Conservation (phyloP, 2,329 filamentous ascomycete genomes). For the Waltergamsia citrina region DNA sequence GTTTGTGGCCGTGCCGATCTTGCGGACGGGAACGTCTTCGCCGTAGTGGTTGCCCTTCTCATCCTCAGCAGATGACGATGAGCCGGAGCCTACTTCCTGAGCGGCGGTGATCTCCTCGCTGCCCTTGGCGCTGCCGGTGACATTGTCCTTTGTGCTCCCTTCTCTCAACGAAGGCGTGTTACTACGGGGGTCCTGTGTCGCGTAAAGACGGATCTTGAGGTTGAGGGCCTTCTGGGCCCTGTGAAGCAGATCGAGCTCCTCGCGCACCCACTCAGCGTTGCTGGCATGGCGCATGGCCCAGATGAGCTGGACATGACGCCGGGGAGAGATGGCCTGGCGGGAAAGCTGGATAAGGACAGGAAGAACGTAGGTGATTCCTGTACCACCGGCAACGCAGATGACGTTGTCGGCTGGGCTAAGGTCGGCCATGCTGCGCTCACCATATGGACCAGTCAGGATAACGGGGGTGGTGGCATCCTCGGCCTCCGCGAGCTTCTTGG, state of each 20-base stretch:
- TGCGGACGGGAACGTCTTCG: conserved; percentile 16
- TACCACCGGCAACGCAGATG: conserved; percentile 28
- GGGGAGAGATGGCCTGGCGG: conserved; percentile 30
- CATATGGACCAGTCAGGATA: conserved; percentile 56
- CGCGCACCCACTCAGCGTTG: conserved; percentile 48
- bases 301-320: conserved; percentile 47
- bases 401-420: conserved; percentile 29
- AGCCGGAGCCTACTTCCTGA: conserved; percentile 12
- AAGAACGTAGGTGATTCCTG: conserved; percentile 28
- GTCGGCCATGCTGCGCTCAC: conserved; percentile 34
- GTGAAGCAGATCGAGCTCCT: conserved; percentile 43
- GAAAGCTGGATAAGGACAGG: conserved; percentile 23
- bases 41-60: conserved; percentile 4
- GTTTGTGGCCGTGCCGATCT: conserved; percentile 15
- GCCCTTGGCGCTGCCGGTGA: conserved; percentile 12
- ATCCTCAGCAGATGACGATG: conserved; percentile 12
- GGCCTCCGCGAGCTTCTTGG: conserved; percentile 20
- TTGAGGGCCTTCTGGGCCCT: conserved; percentile 23
- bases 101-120: conserved; percentile 5
- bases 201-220: conserved; percentile 46
- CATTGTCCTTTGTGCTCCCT: conserved; percentile 8
- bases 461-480: conserved; percentile 32
- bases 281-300: conserved; percentile 50
- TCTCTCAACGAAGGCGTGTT: conserved; percentile 6
- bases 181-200: conserved; percentile 39